Conservation (phyloP, 2,329 filamentous ascomycete genomes). For the Acarospora socialis region DNA sequence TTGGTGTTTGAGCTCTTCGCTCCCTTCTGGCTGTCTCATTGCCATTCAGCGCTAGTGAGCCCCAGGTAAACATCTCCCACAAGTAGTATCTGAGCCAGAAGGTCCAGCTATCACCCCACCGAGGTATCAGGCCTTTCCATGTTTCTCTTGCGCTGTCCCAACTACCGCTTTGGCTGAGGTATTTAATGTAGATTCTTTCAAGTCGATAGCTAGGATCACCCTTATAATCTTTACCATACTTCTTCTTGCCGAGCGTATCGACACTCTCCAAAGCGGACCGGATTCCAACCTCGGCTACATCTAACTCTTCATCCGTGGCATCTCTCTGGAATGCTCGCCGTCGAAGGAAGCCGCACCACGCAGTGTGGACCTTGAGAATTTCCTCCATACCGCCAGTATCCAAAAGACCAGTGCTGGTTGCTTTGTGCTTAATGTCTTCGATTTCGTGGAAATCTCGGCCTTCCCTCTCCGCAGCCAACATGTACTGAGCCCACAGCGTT, state of each 20-base stretch:
- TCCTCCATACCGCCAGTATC: conserved; percentile 78
- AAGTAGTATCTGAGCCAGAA: conserved; percentile 90
- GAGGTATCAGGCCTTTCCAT: conserved; percentile 58
- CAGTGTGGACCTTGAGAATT: conserved; percentile 77
- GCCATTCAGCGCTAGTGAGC: conserved; percentile 40
- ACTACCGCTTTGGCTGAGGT: conserved; percentile 69
- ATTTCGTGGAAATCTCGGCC: conserved; percentile 64
- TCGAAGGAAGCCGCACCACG: conserved; percentile 90
- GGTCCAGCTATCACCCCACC: conserved; percentile 65
- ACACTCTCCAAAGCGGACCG: conserved; percentile 76
- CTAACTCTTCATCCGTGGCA: conserved; percentile 57
- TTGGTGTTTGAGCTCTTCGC: conserved; percentile 49
- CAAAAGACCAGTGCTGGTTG: conserved; percentile 71
- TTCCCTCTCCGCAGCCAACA: conserved; percentile 70
- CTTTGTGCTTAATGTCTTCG: conserved; percentile 79
- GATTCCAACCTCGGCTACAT: conserved; percentile 82
- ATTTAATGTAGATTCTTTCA: conserved; percentile 85
- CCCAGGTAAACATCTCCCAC: conserved; percentile 73
- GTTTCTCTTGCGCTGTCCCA: conserved; percentile 61
- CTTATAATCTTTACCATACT: conserved; percentile 59
- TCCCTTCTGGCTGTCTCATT: conserved; percentile 36
- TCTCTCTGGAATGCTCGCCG: conserved; percentile 64
- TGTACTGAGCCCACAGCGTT: conserved; percentile 75
- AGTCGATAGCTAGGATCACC: conserved; percentile 83
- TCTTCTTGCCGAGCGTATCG: conserved; percentile 58